A percentile compares a stretch with the other conserved stretches of the same genome.
phyloP scores from a whole-genome alignment of 306 rosid genomes.

The Quercus variabilis region DNA sequence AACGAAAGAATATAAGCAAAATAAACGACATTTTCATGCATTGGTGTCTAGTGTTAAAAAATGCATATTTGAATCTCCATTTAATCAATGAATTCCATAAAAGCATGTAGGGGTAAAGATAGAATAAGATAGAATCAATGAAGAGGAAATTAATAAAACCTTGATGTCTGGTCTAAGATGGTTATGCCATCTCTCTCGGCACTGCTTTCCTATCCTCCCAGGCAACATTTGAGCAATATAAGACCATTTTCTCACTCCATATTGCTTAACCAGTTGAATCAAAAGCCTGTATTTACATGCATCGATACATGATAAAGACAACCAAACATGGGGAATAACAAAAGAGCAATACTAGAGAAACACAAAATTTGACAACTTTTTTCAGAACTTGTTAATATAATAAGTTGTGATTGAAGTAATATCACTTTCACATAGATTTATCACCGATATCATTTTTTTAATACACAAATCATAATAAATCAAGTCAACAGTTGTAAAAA shows the following conservation, averaged over 20 bases:
- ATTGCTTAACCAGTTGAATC: slow-evolving; percentile 68
- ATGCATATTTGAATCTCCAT: not conserved
- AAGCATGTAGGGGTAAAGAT: not conserved
- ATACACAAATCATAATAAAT: too few species aligned
- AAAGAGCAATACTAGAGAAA: not conserved
- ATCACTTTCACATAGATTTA: too few species aligned
- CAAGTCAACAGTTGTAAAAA: accelerated
- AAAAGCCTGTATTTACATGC: slow-evolving; percentile 48
- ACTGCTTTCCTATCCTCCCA: slow-evolving; percentile 93
- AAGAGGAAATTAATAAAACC: slow-evolving; percentile 38
- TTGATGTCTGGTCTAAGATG: slow-evolving; percentile 93
- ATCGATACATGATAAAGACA: not conserved
- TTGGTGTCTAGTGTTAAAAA: not conserved
- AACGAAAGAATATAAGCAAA: not conserved
- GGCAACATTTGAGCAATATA: slow-evolving; percentile 82
- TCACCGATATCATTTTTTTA: too few species aligned
- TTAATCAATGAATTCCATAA: not conserved
- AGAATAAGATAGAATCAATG: not conserved
- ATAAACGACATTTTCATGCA: not conserved
- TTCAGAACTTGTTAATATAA: not conserved
- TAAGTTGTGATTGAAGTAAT: too few species aligned
- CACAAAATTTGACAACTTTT: not conserved
- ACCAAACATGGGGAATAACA: not conserved
- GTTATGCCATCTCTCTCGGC: slow-evolving; percentile 98
- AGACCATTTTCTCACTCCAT: slow-evolving; percentile 96